A percentile compares a stretch with the other conserved stretches of the same genome.
Conservation (phyloP, 495 filamentous ascomycete genomes). For the Platismatia glauca region DNA sequence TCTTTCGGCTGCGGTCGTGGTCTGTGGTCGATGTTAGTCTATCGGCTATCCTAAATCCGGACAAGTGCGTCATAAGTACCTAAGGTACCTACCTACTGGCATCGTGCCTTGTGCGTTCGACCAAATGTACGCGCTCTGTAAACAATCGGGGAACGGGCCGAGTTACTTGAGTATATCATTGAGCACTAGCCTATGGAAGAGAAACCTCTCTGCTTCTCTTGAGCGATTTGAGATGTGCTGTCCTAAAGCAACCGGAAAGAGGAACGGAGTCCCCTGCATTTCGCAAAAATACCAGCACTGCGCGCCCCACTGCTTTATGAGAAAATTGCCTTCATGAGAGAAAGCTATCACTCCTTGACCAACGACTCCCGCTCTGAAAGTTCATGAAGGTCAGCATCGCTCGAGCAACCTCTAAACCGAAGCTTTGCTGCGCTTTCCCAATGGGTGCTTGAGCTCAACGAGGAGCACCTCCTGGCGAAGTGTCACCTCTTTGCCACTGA, state of each 20-base stretch:
- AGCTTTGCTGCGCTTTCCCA: slow-evolving; percentile 7
- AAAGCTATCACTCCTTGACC: background rate
- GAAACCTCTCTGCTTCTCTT: background rate
- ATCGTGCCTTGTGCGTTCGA: background rate
- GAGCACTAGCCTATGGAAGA: background rate
- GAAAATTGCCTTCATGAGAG: background rate
- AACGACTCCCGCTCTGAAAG: background rate
- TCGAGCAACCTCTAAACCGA: background rate
- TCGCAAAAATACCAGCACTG: background rate
- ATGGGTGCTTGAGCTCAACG: slow-evolving; percentile 7
- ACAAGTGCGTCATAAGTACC: background rate
- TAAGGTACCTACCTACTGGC: too few species aligned
- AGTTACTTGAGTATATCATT: background rate
- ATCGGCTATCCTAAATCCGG: background rate
- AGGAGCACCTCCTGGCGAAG: background rate
- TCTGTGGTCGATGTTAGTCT: too few species aligned
- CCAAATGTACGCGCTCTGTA: background rate
- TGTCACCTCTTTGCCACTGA: background rate
- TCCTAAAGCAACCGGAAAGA: background rate
- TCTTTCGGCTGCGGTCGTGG: too few species aligned
- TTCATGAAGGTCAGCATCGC: background rate
- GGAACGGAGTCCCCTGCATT: background rate
- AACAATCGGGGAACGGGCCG: background rate
- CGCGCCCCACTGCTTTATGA: background rate
- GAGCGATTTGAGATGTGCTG: background rate